Base-by-base conservation (phyloP, 352 stramenopile genomes). In the Pythium sp. region DNA sequence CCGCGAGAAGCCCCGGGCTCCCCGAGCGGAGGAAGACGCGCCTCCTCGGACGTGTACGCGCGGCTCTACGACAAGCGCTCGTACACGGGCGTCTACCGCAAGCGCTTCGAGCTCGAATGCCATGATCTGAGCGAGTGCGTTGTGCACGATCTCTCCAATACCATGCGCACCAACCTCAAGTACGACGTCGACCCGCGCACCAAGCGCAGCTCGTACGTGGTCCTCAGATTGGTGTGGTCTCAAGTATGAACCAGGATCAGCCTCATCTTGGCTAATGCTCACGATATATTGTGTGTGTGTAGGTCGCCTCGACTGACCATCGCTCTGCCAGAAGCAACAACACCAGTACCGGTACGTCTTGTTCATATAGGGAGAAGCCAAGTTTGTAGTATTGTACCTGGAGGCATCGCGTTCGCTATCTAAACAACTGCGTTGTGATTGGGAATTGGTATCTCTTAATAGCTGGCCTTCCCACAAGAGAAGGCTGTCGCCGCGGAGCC, bases 81-180 rank as follows among this genome's bases (percentile, higher is more conserved):
- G 51, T 89, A 86, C 76, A 89, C 81, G n/a, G 82, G 82, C 30
- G 73, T 89, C 46, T 87, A 86, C 67, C 75, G 76, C 58, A 89
- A 89, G 64, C 80, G 82, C 32, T 89, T 90, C 60, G 79, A 90
- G 62, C 57, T 67, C 26, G 75, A 84, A 57, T 80, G 70, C 62
- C 67, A 82, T 58, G 75, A 86, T 62, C 68, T 81, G 28, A 86
- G 72, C 32, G 79, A 87, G 65, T 70, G 71, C 43, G 74, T 82
- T 46, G 79, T 89, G 58, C 77, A 87, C 59, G 77, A 84, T 60
- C 62, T 89, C 58, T 81, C 73, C 46, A 80, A 86, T 58, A 75
- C 76, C 49, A 87, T 86, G 70, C 79, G 80, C 46, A 80, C 73
- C 24, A 86, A 85, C 68, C 71, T 86, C 36, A 87, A 87, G 41